These are phyloP conservation scores for Hypocrella siamensis DNA, from an alignment of 2,329 filamentous ascomycete genomes.

Conservation along the genomic window DNA sequence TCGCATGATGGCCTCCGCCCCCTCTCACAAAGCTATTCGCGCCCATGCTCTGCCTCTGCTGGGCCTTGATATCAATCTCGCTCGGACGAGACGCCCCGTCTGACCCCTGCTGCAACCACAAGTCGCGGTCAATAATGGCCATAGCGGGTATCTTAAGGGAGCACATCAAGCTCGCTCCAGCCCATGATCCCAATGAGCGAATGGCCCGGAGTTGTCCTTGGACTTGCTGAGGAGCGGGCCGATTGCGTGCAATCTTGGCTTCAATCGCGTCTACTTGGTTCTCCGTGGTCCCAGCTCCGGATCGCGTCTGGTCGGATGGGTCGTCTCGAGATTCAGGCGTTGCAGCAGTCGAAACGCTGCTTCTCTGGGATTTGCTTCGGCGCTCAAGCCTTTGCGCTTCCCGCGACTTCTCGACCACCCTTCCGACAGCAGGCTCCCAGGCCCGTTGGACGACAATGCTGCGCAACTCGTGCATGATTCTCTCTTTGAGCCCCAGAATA, in stretches of 20 bases:
- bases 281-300: constrained; percentile 10
- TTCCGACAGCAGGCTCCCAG: constrained; percentile 65
- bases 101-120: constrained; percentile 53
- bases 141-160: constrained; percentile 54
- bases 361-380: constrained; percentile 10
- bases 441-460: constrained; percentile 50
- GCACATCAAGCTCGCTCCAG: constrained; percentile 54
- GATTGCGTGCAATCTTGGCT: constrained; percentile 19
- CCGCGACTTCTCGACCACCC: constrained; percentile 41
- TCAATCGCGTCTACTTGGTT: constrained; percentile 17
- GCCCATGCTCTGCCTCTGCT: constrained; percentile 50
- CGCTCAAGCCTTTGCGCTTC: constrained; percentile 24
- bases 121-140: constrained; percentile 54
- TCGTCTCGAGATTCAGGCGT: constrained; percentile 10
- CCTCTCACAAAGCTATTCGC: constrained; percentile 29
- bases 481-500: constrained; percentile 63
- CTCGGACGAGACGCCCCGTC: constrained; percentile 42
- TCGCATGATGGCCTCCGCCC: constrained; percentile 23
- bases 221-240: constrained; percentile 22
- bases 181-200: constrained; percentile 58
- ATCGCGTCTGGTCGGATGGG: constrained; percentile 8
- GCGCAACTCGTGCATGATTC: constrained; percentile 62
- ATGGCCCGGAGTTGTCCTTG: constrained; percentile 49
- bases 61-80: constrained; percentile 42
- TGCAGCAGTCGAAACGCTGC: constrained; percentile 8